These are phyloP conservation scores for Coemansia sp. DNA, from an alignment of 192 early-diverging fungal species.

Conservation along the genomic window DNA sequence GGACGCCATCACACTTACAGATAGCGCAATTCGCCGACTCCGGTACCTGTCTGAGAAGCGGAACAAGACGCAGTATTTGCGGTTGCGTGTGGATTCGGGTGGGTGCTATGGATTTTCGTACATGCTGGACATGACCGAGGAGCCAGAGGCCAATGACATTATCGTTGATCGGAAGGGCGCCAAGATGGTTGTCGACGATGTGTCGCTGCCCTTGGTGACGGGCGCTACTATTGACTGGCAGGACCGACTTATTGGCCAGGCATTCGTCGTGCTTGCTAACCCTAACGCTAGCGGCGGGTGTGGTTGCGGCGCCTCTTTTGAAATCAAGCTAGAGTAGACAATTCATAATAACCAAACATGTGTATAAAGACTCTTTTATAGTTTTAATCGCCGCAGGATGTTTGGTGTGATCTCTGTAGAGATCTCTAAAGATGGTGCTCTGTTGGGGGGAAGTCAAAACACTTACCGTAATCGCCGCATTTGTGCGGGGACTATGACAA, in stretches of 20 bases:
- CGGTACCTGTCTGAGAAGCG: slow-evolving; percentile 45
- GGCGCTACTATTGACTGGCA: slow-evolving; percentile 81
- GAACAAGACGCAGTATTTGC: slow-evolving; percentile 60
- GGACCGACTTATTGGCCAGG: slow-evolving; percentile 79
- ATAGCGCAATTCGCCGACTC: slow-evolving; percentile 49
- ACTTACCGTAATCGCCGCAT: slow-evolving; percentile 6
- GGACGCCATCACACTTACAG: slow-evolving; percentile 40
- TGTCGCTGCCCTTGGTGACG: slow-evolving; percentile 73
- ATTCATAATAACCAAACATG: neutral
- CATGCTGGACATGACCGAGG: slow-evolving; percentile 73
- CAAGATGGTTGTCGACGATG: slow-evolving; percentile 71
- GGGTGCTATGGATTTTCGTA: slow-evolving; percentile 91
- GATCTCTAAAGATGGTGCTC: neutral
- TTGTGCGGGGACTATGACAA: neutral
- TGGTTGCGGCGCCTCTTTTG: slow-evolving; percentile 74
- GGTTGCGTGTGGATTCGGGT: slow-evolving; percentile 80
- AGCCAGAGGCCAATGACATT: slow-evolving; percentile 70
- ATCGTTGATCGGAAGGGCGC: slow-evolving; percentile 74
- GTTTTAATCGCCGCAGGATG: neutral
- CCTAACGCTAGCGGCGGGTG: slow-evolving; percentile 74
- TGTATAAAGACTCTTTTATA: neutral
- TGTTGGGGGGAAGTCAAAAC: neutral
- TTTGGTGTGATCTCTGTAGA: neutral
- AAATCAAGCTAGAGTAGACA: slow-evolving; percentile 62
- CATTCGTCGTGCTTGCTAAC: slow-evolving; percentile 77